These are phyloP conservation scores for Mrakia frigida DNA, from an alignment of 768 basidiomycete genomes.

Conservation along the genomic window DNA sequence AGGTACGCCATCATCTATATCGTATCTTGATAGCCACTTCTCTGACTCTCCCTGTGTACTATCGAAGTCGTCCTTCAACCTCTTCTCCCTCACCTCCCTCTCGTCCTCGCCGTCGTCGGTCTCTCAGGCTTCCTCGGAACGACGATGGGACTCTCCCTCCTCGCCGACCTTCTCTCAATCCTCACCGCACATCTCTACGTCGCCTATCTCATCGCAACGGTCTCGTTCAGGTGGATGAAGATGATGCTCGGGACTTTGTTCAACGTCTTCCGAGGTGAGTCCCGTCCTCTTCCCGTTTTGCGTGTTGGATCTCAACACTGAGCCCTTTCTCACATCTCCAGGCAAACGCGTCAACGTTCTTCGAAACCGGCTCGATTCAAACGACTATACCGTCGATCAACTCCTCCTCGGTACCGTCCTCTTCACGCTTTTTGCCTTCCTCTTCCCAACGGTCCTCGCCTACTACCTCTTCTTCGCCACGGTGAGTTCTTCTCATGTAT, in stretches of 20 bases:
- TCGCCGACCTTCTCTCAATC: constrained; percentile 61
- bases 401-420: constrained; percentile 76
- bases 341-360: constrained; percentile 85
- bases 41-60: constrained; percentile 30
- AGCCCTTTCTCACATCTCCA: constrained; percentile 40
- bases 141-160: constrained; percentile 63
- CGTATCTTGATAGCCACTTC: constrained; percentile 13
- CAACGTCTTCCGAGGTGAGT: constrained; percentile 80
- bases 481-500: constrained; percentile 48
- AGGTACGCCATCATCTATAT: constrained; percentile 50
- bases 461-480: constrained; percentile 77
- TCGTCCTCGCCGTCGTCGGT: constrained; percentile 41
- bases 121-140: constrained; percentile 43
- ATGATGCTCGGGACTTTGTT: constrained; percentile 63
- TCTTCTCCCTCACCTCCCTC: constrained; percentile 38
- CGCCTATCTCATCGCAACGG: constrained; percentile 60
- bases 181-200: constrained; percentile 67
- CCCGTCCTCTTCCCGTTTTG: not conserved
- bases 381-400: constrained; percentile 88
- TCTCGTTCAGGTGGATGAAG: constrained; percentile 60
- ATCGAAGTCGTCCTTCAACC: constrained; percentile 34
- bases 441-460: constrained; percentile 65
- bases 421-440: constrained; percentile 45
- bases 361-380: constrained; percentile 78
- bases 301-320: not conserved